Conservation (phyloP, 148 eudicot genomes). For the Vaccinium macrocarpon region DNA sequence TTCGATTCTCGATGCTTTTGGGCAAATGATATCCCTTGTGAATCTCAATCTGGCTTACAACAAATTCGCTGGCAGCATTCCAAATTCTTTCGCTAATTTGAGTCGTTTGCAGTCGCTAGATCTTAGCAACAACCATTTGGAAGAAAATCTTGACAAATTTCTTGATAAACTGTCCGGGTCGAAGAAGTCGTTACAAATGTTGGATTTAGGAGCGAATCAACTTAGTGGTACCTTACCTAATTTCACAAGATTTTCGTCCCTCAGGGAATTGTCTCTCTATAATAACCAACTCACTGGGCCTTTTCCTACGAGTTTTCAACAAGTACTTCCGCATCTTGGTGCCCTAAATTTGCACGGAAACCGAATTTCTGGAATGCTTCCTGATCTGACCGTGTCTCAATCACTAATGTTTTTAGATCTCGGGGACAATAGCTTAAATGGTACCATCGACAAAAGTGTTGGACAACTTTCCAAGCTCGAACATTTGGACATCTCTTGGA, state of each 20-base stretch:
- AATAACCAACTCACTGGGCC: neutral
- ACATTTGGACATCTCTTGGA: too few relatives aligned
- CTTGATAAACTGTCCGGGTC: too few relatives aligned
- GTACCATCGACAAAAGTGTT: neutral
- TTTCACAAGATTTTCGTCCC: neutral
- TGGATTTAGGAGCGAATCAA: too few relatives aligned
- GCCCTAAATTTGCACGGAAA: neutral
- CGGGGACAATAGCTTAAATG: neutral
- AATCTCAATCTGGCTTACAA: constrained; percentile 15
- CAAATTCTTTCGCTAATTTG: neutral
- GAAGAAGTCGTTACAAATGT: too few relatives aligned
- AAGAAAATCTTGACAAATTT: too few relatives aligned
- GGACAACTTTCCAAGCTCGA: too few relatives aligned
- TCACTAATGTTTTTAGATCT: neutral
- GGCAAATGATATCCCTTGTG: constrained; percentile 2
- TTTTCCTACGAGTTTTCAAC: neutral
- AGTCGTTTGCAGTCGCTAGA: constrained; percentile 5
- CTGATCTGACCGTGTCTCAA: neutral
- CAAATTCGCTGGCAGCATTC: constrained; percentile 9
- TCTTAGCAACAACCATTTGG: neutral
- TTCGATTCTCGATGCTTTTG: constrained; percentile 14
- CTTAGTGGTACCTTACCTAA: neutral
- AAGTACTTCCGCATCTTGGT: neutral
- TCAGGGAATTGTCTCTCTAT: neutral
- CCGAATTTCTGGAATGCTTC: neutral